These are phyloP conservation scores for Neonectria neomacrospora DNA, from an alignment of 2,329 filamentous ascomycete genomes.

Conservation along the genomic window DNA sequence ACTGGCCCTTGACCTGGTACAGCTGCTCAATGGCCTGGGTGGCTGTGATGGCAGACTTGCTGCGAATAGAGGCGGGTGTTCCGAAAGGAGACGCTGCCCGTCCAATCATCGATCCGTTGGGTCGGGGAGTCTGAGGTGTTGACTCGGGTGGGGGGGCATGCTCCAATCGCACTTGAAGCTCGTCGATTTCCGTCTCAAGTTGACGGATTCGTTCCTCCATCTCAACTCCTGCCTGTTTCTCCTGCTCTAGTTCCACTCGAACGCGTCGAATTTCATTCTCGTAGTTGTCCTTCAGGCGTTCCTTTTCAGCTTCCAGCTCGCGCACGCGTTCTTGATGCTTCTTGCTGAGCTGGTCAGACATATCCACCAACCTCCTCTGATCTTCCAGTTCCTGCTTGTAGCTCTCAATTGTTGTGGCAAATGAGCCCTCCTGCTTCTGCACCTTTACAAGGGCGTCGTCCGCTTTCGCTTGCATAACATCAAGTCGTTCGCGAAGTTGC, in stretches of 20 bases:
- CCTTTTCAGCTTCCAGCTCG: conserved; percentile 74
- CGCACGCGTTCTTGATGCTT: conserved; percentile 77
- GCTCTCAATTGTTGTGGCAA: conserved; percentile 83
- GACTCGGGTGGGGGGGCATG: conserved; percentile 56
- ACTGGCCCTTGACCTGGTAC: conserved; percentile 75
- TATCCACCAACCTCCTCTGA: conserved; percentile 81
- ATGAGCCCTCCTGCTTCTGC: conserved; percentile 86
- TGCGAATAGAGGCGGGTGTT: conserved; percentile 68
- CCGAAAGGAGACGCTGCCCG: conserved; percentile 71
- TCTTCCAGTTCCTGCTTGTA: conserved; percentile 89
- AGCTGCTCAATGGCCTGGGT: conserved; percentile 73
- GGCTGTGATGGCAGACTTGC: conserved; percentile 66
- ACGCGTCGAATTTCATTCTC: conserved; percentile 68
- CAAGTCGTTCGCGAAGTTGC: conserved; percentile 81
- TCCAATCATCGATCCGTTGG: conserved; percentile 64
- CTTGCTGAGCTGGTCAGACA: conserved; percentile 80
- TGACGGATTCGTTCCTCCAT: conserved; percentile 61
- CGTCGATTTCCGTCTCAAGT: conserved; percentile 65
- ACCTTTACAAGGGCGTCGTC: conserved; percentile 85
- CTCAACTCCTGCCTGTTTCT: conserved; percentile 58
- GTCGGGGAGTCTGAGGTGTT: conserved; percentile 68
- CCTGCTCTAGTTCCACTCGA: conserved; percentile 67
- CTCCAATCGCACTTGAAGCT: conserved; percentile 61
- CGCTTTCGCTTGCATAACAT: conserved; percentile 85
- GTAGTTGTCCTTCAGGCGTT: conserved; percentile 70